Conservation (phyloP, 352 stramenopile species). For the Phytophthora pini region DNA sequence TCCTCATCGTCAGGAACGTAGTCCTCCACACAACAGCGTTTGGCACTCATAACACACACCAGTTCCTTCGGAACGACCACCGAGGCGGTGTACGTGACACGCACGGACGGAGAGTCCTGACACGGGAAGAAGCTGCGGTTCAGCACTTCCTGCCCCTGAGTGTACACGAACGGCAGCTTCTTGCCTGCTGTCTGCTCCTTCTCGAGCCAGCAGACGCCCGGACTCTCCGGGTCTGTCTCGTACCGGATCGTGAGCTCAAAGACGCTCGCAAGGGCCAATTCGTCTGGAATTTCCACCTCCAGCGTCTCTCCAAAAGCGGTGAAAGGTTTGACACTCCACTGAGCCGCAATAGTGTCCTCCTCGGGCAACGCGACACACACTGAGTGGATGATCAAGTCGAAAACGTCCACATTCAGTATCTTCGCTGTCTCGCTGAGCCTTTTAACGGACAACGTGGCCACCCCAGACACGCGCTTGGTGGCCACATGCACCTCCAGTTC, state of each 20-base stretch:
- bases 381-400: conserved; percentile 61
- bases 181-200: conserved; percentile 87
- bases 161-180: conserved; percentile 82
- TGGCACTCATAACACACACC: conserved; percentile 90
- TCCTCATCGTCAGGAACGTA: conserved; percentile 27
- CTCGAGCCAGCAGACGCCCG: conserved; percentile 84
- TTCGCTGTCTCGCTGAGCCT: conserved; percentile 22
- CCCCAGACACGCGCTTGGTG: conserved; percentile 29
- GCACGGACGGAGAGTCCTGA: conserved; percentile 95
- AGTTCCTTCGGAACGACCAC: conserved; percentile 93
- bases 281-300: conserved; percentile 52
- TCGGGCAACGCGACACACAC: conserved; percentile 37
- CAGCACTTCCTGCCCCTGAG: conserved; percentile 86
- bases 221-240: conserved; percentile 65
- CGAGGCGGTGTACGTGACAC: conserved; percentile 95
- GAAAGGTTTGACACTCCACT: conserved; percentile 65
- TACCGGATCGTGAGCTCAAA: conserved; percentile 64
- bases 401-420: conserved; percentile 60
- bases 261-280: conserved; percentile 13
- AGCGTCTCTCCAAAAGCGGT: conserved; percentile 69
- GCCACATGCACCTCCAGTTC: conserved; percentile 57
- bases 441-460: conserved; percentile 48
- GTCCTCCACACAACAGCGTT: conserved; percentile 40
- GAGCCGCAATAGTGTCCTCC: conserved; percentile 20
- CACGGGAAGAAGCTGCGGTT: conserved; percentile 88